Percentiles rank a stretch among this genome's conserved stretches.
phyloP scores from a whole-genome alignment of 2,329 filamentous ascomycete species.

The Pseudogymnoascus sp. region DNA sequence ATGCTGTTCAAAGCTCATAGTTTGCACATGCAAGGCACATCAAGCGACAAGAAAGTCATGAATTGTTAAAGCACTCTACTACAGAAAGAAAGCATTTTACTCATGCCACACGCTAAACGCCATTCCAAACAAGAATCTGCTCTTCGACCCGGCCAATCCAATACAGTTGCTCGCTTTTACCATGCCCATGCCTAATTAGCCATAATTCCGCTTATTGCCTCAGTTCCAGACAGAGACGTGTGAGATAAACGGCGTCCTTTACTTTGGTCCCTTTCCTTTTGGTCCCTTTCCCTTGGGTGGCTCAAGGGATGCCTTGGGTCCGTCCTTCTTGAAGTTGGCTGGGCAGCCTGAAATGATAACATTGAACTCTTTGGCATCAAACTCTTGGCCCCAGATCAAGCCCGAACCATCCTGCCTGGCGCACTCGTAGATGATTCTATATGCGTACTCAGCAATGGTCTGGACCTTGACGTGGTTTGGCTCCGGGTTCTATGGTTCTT shows the following conservation, averaged over 20 bases:
- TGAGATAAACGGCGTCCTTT: neutral
- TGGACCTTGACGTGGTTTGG: neutral
- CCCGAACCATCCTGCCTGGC: conserved; percentile 10
- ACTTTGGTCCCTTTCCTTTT: neutral
- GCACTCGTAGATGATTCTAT: conserved; percentile 10
- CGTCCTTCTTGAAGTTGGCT: neutral
- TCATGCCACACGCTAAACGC: neutral
- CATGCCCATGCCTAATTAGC: neutral
- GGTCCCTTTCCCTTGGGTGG: neutral
- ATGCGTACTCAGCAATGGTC: conserved; percentile 9
- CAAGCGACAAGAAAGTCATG: neutral
- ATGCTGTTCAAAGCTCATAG: neutral
- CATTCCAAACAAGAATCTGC: neutral
- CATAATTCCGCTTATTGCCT: neutral
- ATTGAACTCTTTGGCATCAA: neutral
- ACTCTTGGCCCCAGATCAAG: conserved; percentile 9
- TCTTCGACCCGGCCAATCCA: neutral
- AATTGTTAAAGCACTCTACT: neutral
- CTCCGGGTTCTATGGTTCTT: neutral
- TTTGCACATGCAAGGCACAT: neutral
- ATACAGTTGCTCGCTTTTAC: neutral
- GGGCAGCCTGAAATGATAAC: conserved; percentile 8
- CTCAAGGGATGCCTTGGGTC: neutral
- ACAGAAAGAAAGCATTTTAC: neutral
- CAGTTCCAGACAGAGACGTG: neutral